Evolutionary conservation across 495 filamentous ascomycete genomes (phyloP), one percentile per base, ranked within the genome.

Genomic region (Annulohypoxylon bovei): DNA sequence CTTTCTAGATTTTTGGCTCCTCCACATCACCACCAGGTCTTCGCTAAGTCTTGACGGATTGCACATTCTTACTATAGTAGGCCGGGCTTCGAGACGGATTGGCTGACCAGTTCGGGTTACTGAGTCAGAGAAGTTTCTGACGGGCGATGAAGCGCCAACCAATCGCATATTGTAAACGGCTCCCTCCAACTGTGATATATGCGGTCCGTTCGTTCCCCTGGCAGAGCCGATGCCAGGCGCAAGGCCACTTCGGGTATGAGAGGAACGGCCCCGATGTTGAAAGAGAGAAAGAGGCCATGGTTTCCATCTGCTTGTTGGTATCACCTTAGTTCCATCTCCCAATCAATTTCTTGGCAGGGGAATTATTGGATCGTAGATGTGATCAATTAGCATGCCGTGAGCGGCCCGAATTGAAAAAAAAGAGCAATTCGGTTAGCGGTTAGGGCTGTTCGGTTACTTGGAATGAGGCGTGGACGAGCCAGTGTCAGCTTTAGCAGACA

Each of bases 311-410:
- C 65, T 42, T 65, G 60, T 68, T 62, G 46, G 54, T 47, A 30
- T 44, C 42, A 54, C 37, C 22, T 53, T 22, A 12, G 22, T 57
- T 30, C 32, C 37, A 35, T 72, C 30, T 27, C 30, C 70, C 64
- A 68, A 65, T 65, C 40, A 52, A 46, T 53, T 44, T 61, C 65
- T 68, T 68, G 65, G 70, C 70, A 68, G 61, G 70, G 65, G 65
- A 62, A 28, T 49, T 62, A 52, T 56, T 64, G 33, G 55, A 56
- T 50, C 40, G 37, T 44, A 44, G 33, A 40, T 52, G 60, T 72
- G 69, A 62, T 72, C 54, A 60, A 62, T 68, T 33, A 72, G 11
- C 61, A 59, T 61, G 46, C 60, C 65, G 49, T 58, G 61, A 56
- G 58, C 55, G 60, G 70, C 32, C 70, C 70, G 65, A 68, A 62